Conservation (phyloP, 2,329 filamentous ascomycete species). For the Reticulascus tulasneorum region DNA sequence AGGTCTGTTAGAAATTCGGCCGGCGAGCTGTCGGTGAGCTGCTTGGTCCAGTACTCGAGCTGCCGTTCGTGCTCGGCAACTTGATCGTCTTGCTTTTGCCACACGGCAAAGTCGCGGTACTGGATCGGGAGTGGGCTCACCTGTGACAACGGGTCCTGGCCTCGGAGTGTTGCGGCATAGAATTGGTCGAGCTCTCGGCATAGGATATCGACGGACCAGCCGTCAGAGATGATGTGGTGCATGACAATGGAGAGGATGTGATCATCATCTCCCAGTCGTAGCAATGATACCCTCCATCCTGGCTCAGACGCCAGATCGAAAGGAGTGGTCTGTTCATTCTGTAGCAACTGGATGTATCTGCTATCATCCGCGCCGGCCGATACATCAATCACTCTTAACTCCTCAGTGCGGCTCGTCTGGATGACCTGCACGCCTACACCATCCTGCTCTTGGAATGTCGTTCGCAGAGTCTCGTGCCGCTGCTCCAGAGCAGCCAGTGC, state of each 20-base stretch:
- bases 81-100: not conserved
- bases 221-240: constrained; percentile 3
- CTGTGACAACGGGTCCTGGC: not conserved
- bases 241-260: constrained; percentile 3
- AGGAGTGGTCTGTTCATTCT: not conserved
- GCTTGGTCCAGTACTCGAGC: not conserved
- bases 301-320: not conserved
- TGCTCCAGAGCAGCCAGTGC: not conserved
- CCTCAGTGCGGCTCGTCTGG: not conserved
- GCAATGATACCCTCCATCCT: not conserved
- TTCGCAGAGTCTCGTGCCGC: constrained; percentile 2
- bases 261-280: not conserved
- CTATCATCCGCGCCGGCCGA: not conserved
- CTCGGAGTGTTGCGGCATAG: not conserved
- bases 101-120: constrained; percentile 1
- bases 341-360: not conserved
- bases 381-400: not conserved
- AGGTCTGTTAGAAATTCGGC: not conserved
- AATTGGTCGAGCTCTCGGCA: not conserved
- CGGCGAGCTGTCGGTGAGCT: not conserved
- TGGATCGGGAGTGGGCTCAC: not conserved
- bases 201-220: not conserved
- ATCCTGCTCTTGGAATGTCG: not conserved
- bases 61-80: constrained; percentile 1
- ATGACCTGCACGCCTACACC: constrained; percentile 1